Evolutionary conservation across 2,329 filamentous ascomycete species (phyloP), one percentile per base, ranked within the genome.

Genomic region (Fusarium sp.): DNA sequence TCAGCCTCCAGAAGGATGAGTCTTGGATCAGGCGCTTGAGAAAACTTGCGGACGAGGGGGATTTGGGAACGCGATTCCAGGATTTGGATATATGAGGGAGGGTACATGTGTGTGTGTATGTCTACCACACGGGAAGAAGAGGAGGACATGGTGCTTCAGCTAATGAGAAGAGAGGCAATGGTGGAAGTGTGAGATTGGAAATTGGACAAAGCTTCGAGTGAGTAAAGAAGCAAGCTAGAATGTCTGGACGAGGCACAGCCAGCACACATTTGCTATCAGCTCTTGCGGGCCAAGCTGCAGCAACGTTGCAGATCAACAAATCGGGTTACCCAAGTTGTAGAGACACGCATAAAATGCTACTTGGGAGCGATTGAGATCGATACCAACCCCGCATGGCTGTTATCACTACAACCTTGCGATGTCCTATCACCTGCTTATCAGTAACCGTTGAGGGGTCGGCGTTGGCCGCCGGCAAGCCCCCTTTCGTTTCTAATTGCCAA

Each of bases 31-130:
- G 84, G 79, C 30, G 83, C 74, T 48, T 83, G 88, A 65, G 85
- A 85, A 75, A 94, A 94, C 24, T 86, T 87, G 65, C 92, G 89
- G 65, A 95, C 90, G 66, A 95, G 89, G 38, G 93, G 93, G 69
- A 95, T 93, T 28, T 85, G 85, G 51, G 83, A 79, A 60, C 90
- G 86, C 20, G 87, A 86, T 78, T 88, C 85, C 65, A 92, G 88
- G 65, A 92, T 87, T 68, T 85, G 78, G 76, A 92, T 85, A 77
- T 92, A 92, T 30, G 86, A 87, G 8, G 90, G 89, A 22, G 90
- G 89, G 79, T 92, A 92, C 87, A 92, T 90, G 81, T 92, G 90
- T 5, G 90, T 92, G 85, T 92, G 90, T 78, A 92, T 87, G 81
- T 92, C 90, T 63, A 92, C 90, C 57, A 91, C 83, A 42, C 81